phyloP scores from a whole-genome alignment of 345 rosid genomes.

The Alliaria petiolata region DNA sequence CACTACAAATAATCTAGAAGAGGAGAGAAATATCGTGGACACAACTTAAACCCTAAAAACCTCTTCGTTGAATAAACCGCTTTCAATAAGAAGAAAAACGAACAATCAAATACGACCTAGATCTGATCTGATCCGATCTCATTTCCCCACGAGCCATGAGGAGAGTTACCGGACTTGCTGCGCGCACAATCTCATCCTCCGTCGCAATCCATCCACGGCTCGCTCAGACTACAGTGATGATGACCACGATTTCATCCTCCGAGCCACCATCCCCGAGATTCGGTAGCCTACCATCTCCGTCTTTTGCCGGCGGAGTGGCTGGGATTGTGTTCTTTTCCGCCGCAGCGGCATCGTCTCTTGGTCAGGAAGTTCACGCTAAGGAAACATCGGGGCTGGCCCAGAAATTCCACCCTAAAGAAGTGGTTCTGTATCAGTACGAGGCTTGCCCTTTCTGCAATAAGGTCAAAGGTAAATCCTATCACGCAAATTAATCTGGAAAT shows the following conservation, averaged over 20 bases:
- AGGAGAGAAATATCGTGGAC: constrained; percentile 9
- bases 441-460: constrained; percentile 99
- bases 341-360: constrained; percentile 45
- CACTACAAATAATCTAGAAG: no score
- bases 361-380: constrained; percentile 63
- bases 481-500: not conserved
- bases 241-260: constrained; percentile 25
- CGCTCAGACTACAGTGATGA: constrained; percentile 34
- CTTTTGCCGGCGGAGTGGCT: constrained; percentile 37
- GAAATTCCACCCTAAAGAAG: constrained; percentile 55
- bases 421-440: constrained; percentile 88
- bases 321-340: constrained; percentile 51
- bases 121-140: not conserved
- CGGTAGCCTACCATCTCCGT: constrained; percentile 29
- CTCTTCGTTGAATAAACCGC: constrained; percentile 5
- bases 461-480: constrained; percentile 56
- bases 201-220: constrained; percentile 34
- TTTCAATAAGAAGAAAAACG: not conserved
- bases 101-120: constrained; percentile 10
- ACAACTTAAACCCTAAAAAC: constrained; percentile 30
- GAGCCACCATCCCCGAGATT: constrained; percentile 34
- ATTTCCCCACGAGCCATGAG: constrained; percentile 38
- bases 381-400: constrained; percentile 38
- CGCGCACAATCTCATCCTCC: constrained; percentile 38
- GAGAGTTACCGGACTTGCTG: constrained; percentile 43